Evolutionary conservation across 345 rosid genomes (phyloP), one percentile per base, ranked within the genome.

Genomic region (Hibiscus mutabilis): DNA sequence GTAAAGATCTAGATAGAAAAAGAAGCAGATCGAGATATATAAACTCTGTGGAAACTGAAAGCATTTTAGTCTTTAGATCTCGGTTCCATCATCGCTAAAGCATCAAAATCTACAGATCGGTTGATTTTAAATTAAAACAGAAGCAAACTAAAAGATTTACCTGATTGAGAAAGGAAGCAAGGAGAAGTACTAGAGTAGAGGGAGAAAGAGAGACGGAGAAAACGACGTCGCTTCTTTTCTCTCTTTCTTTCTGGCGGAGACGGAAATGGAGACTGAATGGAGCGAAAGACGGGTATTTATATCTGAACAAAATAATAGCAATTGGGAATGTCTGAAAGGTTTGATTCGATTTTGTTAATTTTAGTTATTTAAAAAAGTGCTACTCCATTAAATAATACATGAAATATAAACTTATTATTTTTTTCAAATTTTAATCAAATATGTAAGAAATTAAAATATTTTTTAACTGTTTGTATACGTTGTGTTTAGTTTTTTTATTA

Each of bases 61-160:
- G 25, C 40, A 37, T 12, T 3, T 24, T 37, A 80, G 82, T 18
- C 21, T 3, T 15, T 46, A 80, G 82, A 79, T 82, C 85, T 77
- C 62, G 73, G 59, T 56, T 37, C 33, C 62, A 70, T 1, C 24
- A 24, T 3, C 69, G 33, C 52, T 47, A 72, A 70, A 49, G 12
- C 11, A 66, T 65, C 59, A 75, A 63, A 78, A 18, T 18, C 57
- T 42, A 33, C 33, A 71, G 75, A 78, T 67, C 78, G 67, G 58
- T 25, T n/a, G n/a, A 63, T 37, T 37, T 37, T 21, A 37, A 18
- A 24, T 12, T 18, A 2, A 60, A 58, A 21, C 7, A 22, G 35
- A 46, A 18, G 6, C 22, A 31, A 31, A 15, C 1, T 4, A 56
- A 5, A 51, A 24, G 70, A 31, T 29, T 51, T 73, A 73, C 69